Percentiles rank a stretch among this genome's conserved stretches.
Conservation (phyloP, 2,329 filamentous ascomycete species). For the Ceratocystis albifundus region DNA sequence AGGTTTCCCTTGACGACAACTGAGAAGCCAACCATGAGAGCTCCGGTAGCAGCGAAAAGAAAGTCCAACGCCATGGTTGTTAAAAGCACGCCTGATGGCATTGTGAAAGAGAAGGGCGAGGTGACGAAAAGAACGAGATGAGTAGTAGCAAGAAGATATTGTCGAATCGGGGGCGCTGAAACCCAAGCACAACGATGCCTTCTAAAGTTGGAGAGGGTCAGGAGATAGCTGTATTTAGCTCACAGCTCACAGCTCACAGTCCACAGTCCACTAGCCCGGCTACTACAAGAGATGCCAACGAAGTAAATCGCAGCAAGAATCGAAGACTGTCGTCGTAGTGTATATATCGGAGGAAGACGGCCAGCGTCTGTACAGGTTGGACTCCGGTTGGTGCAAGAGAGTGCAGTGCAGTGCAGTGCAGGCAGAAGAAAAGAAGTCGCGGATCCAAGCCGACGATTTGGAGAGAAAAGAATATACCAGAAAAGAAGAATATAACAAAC, state of each 20-base stretch:
- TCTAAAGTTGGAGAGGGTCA: background rate
- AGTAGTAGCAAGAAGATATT: background rate
- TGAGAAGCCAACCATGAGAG: slow-evolving; percentile 45
- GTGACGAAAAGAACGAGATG: too few relatives aligned
- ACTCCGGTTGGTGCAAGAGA: background rate
- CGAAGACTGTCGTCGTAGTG: background rate
- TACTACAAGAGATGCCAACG: background rate
- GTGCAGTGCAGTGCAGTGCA: too few relatives aligned
- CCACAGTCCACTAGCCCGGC: slow-evolving; percentile 11
- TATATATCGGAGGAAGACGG: slow-evolving; percentile 10
- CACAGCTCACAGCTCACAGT: background rate
- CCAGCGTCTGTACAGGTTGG: slow-evolving; percentile 11
- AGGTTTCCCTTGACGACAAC: slow-evolving; percentile 40
- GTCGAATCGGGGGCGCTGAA: background rate
- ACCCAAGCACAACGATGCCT: background rate
- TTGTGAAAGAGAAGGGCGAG: slow-evolving; percentile 26
- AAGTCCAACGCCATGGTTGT: slow-evolving; percentile 39
- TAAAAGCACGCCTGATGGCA: slow-evolving; percentile 46
- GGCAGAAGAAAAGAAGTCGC: slow-evolving; percentile 9
- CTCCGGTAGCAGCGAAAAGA: slow-evolving; percentile 43
- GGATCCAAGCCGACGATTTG: slow-evolving; percentile 11
- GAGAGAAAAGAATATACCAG: slow-evolving; percentile 7
- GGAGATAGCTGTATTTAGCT: background rate
- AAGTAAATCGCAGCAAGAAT: background rate
- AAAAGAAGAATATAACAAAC: background rate